These are phyloP conservation scores for Geoglossum cookeanum DNA, from an alignment of 2,329 filamentous ascomycete species.

Conservation along the genomic window DNA sequence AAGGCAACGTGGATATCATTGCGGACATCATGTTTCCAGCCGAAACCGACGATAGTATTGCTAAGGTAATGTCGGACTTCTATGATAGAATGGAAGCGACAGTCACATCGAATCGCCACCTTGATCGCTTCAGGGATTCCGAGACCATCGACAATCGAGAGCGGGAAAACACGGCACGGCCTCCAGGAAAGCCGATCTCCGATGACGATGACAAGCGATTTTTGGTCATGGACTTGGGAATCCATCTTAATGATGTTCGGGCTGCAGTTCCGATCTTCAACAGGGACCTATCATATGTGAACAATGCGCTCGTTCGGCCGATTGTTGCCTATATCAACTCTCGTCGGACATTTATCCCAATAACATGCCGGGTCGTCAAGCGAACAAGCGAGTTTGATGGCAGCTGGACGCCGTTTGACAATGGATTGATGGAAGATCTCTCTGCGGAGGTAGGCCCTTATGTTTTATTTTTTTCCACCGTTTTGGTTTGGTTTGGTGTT, in stretches of 20 bases:
- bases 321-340: slow-evolving; percentile 98
- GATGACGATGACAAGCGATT: slow-evolving; percentile 47
- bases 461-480: no score
- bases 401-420: slow-evolving; percentile 87
- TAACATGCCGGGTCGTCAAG: slow-evolving; percentile 89
- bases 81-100: slow-evolving; percentile 92
- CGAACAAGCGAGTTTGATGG: slow-evolving; percentile 77
- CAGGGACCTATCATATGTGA: slow-evolving; percentile 80
- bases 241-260: slow-evolving; percentile 87
- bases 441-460: slow-evolving; percentile 47
- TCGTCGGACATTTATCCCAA: slow-evolving; percentile 83
- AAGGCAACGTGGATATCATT: slow-evolving; percentile 91
- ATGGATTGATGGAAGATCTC: slow-evolving; percentile 81
- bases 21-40: slow-evolving; percentile 88
- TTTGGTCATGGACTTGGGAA: slow-evolving; percentile 82
- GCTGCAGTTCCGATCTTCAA: slow-evolving; percentile 88
- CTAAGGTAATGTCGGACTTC: slow-evolving; percentile 90
- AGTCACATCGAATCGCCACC: slow-evolving; percentile 57
- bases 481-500: no score
- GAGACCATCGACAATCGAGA: slow-evolving; percentile 7
- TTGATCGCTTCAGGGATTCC: slow-evolving; percentile 11
- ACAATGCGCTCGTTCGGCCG: slow-evolving; percentile 82
- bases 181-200: slow-evolving; percentile 14
- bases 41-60: slow-evolving; percentile 72
- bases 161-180: slow-evolving; percentile 6